These are phyloP conservation scores for Kodamaea laetipori DNA, from an alignment of 805 yeast species.

Conservation along the genomic window DNA sequence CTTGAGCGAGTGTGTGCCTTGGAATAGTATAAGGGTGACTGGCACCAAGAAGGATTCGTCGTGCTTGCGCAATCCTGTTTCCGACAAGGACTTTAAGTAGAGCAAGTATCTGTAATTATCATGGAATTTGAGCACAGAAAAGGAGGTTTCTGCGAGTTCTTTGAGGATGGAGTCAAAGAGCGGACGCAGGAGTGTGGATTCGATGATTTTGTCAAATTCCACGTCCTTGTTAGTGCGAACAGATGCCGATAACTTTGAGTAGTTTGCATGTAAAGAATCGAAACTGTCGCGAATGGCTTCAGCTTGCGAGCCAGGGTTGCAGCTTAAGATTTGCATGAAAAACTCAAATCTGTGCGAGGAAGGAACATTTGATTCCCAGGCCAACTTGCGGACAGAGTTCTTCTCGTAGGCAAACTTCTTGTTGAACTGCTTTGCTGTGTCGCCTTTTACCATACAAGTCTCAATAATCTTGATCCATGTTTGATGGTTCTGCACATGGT, in stretches of 20 bases:
- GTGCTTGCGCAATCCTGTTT: conserved; percentile 38
- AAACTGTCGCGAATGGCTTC: conserved; percentile 23
- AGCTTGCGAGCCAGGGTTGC: conserved; percentile 18
- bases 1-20: conserved; percentile 21
- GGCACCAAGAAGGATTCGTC: conserved; percentile 46
- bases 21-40: conserved; percentile 33
- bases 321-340: conserved; percentile 27
- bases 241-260: conserved; percentile 27
- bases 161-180: conserved; percentile 28
- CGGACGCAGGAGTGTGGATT: conserved; percentile 30
- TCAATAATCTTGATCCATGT: conserved; percentile 30
- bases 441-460: conserved; percentile 17
- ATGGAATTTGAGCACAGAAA: conserved; percentile 18
- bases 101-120: conserved; percentile 33
- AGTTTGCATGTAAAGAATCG: conserved; percentile 23
- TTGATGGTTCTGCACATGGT: conserved; percentile 25
- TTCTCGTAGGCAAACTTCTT: conserved; percentile 32
- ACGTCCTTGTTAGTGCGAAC: conserved; percentile 33
- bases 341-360: conserved; percentile 28
- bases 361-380: conserved; percentile 42
- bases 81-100: conserved; percentile 41
- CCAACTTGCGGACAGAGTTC: conserved; percentile 31
- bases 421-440: conserved; percentile 22
- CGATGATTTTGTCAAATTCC: conserved; percentile 34
- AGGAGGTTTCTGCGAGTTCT: conserved; percentile 12